Percentiles rank a stretch among this genome's conserved stretches.
Conservation (phyloP, 1,284 basidiomycete species). For the Pseudozyma thailandica region DNA sequence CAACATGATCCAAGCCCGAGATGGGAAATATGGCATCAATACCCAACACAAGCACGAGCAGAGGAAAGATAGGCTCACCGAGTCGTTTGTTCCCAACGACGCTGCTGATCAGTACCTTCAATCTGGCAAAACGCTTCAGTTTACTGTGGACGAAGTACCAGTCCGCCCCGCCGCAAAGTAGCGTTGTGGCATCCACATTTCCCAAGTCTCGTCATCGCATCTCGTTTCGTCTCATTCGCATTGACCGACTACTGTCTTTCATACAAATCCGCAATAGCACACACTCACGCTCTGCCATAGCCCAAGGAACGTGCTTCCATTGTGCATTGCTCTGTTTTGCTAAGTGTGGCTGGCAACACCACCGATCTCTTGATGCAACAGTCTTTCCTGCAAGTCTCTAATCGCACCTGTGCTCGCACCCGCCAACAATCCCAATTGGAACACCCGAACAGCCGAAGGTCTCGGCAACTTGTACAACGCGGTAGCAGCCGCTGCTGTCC, state of each 20-base stretch:
- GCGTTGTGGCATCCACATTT: neutral
- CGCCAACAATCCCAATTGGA: constrained; percentile 41
- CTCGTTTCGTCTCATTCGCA: no score
- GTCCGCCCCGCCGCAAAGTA: constrained; percentile 10
- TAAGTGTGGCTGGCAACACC: constrained; percentile 45
- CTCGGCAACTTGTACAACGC: constrained; percentile 42
- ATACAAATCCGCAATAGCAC: no score
- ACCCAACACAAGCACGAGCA: constrained; percentile 30
- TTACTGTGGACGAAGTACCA: constrained; percentile 14
- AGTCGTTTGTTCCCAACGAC: constrained; percentile 14
- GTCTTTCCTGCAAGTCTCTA: constrained; percentile 34
- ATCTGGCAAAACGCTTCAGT: constrained; percentile 26
- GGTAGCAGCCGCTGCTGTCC: constrained; percentile 36
- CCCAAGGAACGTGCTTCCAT: no score
- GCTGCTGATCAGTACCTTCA: constrained; percentile 34
- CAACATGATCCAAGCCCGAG: constrained; percentile 17
- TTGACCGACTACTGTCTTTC: no score
- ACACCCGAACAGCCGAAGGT: constrained; percentile 23
- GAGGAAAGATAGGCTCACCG: constrained; percentile 21
- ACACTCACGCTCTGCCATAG: no score
- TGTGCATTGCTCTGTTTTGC: neutral
- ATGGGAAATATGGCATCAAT: constrained; percentile 27
- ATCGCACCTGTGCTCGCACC: constrained; percentile 43
- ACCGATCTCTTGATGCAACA: constrained; percentile 36
- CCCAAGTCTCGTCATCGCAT: neutral